A percentile compares a stretch with the other conserved stretches of the same genome.
Conservation (phyloP, 2,329 filamentous ascomycete species). For the Nemania diffusa region DNA sequence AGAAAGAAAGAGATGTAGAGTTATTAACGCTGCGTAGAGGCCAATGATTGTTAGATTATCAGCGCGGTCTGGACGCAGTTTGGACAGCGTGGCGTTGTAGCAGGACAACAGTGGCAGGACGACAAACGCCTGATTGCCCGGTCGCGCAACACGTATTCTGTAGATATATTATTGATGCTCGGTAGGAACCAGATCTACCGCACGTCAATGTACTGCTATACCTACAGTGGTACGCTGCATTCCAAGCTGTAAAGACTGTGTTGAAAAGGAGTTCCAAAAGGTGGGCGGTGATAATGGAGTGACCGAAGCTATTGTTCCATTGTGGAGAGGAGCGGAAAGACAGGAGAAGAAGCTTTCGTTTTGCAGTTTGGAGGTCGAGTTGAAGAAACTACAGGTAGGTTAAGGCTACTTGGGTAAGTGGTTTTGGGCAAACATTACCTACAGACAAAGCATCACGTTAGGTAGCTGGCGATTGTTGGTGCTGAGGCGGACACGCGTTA, state of each 20-base stretch:
- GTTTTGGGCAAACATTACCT: constrained; percentile 4
- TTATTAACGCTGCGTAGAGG: background rate
- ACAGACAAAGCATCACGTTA: constrained; percentile 29
- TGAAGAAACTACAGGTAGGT: constrained; percentile 11
- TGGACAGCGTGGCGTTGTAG: constrained; percentile 1
- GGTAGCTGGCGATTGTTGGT: constrained; percentile 17
- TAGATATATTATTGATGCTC: background rate
- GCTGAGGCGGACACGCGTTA: constrained; percentile 20
- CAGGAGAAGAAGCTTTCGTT: constrained; percentile 19
- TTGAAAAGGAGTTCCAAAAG: constrained; percentile 10
- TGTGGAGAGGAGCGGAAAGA: constrained; percentile 12
- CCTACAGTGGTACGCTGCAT: background rate
- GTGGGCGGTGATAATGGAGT: background rate
- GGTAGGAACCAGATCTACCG: background rate
- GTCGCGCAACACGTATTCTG: background rate
- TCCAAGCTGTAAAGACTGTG: background rate
- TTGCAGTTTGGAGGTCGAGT: constrained; percentile 14
- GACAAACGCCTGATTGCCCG: background rate
- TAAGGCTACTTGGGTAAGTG: too few relatives aligned
- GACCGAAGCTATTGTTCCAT: constrained; percentile 23
- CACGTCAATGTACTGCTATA: constrained; percentile 7
- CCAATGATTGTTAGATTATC: background rate
- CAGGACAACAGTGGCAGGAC: background rate
- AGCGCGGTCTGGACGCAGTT: too few relatives aligned
- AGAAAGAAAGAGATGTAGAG: background rate